A percentile compares a stretch with the other conserved stretches of the same genome.
phyloP scores from a whole-genome alignment of 2,329 filamentous ascomycete species.

The Aphanoascus verrucosus region DNA sequence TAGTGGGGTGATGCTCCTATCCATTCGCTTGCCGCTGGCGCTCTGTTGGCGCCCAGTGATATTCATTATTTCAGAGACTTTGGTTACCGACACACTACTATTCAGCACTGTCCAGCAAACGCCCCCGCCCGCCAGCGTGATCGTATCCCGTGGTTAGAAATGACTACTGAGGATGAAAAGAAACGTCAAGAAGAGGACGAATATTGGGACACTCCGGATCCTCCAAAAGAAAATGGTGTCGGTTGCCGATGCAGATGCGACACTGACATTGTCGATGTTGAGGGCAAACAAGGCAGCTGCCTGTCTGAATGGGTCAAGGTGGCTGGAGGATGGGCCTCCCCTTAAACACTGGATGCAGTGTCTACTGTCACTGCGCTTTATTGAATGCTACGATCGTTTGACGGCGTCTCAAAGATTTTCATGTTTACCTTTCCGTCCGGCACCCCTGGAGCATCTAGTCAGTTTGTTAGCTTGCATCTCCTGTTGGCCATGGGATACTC shows the following conservation, averaged over 20 bases:
- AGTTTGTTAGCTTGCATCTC: slow-evolving; percentile 5
- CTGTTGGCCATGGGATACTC: slow-evolving; percentile 8
- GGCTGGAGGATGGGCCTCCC: slow-evolving; percentile 77
- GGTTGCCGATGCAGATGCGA: slow-evolving; percentile 95
- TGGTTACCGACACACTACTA: slow-evolving; percentile 95
- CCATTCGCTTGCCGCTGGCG: slow-evolving; percentile 89
- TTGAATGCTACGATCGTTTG: neutral
- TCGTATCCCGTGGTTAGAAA: slow-evolving; percentile 69
- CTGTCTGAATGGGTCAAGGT: slow-evolving; percentile 94
- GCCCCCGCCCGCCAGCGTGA: slow-evolving; percentile 78
- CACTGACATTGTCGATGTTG: slow-evolving; percentile 93
- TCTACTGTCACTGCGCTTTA: neutral
- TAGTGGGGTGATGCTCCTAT: slow-evolving; percentile 99
- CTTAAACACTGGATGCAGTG: slow-evolving; percentile 26
- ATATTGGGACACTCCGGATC: slow-evolving; percentile 85
- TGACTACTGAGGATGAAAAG: slow-evolving; percentile 68
- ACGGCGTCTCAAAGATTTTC: neutral
- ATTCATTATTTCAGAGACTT: slow-evolving; percentile 99
- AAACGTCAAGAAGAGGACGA: slow-evolving; percentile 83
- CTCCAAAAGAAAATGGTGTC: slow-evolving; percentile 87
- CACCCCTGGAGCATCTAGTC: neutral
- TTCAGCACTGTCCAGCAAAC: slow-evolving; percentile 95
- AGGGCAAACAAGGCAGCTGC: slow-evolving; percentile 94
- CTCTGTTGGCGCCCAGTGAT: slow-evolving; percentile 66
- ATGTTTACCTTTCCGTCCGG: neutral